Percentiles rank a stretch among this genome's conserved stretches.
phyloP scores from a whole-genome alignment of 2,329 filamentous ascomycete genomes.

The Endocalyx cinctus region DNA sequence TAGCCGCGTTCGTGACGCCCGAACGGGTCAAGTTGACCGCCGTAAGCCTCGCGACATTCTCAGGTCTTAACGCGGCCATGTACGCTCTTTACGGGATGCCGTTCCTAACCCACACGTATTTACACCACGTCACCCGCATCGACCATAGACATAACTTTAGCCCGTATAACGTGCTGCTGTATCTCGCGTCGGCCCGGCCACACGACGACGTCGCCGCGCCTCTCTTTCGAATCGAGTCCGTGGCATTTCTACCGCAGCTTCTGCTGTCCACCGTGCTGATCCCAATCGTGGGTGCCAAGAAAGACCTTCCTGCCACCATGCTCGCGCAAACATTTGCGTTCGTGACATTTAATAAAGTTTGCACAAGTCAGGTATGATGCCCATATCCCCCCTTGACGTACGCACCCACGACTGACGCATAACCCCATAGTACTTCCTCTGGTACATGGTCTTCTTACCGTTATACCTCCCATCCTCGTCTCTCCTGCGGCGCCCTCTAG shows the following conservation, averaged over 20 bases:
- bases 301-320: conserved; percentile 77
- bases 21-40: conserved; percentile 54
- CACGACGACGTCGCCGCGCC: conserved; percentile 24
- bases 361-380: conserved; percentile 80
- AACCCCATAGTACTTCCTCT: conserved; percentile 78
- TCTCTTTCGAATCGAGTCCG: conserved; percentile 56
- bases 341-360: conserved; percentile 97
- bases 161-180: conserved; percentile 87
- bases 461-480: conserved; percentile 82
- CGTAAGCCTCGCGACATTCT: conserved; percentile 69
- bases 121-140: conserved; percentile 87
- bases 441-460: conserved; percentile 93
- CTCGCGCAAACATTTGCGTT: conserved; percentile 95
- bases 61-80: conserved; percentile 72
- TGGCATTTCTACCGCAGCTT: conserved; percentile 87
- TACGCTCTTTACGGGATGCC: conserved; percentile 71
- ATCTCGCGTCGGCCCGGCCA: conserved; percentile 78
- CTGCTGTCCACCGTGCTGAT: conserved; percentile 73
- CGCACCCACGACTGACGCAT: background rate
- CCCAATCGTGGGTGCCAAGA: conserved; percentile 72
- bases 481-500: conserved; percentile 55
- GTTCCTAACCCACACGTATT: conserved; percentile 85
- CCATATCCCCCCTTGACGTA: background rate
- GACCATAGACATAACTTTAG: conserved; percentile 99
- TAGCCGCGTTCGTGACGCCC: conserved; percentile 44